Base-by-base conservation (phyloP, 495 filamentous ascomycete genomes). In the Tirmania nivea region DNA sequence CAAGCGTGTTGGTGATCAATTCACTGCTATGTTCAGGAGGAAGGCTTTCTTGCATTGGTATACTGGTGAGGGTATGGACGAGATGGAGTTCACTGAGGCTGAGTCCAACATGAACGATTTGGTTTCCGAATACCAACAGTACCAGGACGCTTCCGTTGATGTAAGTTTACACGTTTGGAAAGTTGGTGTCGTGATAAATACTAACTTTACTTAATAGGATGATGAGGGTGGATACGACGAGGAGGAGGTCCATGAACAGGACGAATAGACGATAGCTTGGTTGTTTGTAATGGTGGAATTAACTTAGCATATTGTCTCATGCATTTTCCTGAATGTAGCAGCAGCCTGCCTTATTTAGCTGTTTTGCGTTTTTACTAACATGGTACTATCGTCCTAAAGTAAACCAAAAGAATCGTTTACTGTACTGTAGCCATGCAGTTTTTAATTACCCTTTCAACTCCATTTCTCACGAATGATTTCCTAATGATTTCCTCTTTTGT, bases 1-100 rank as follows among this genome's bases (percentile, higher is more conserved):
- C 87, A 96, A 96, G 84, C 90, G 90, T 78, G 77, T 99, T 62
- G 90, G 90, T 67, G 90, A 99, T 67, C 90, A 99, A 74, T 99
- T 99, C 79, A 86, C 81, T 72, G 92, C 92, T 66, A 99, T 99
- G 90, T 99, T 96, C 82, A 77, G 90, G 72, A 86, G 90, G 70
- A 99, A 96, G 82, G 90, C 90, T 80, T 99, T 99, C 88, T 85
- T 99, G 83, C 90, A 96, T 80, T 99, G 90, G 90, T 99, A 99
- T 73, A 99, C 90, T 79, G 87, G 88, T 68, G 90, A 99, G 80
- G 90, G 90, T 76, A 99, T 99, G 90, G 90, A 99, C 75, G 90
- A 99, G 83, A 96, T 96, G 90, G 90, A 99, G 76, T 99, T 99
- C 74, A 96, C 90, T 68, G 92, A 96, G 78, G 90, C 90, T 64